Conservation (phyloP, 2,329 filamentous ascomycete genomes). For the Geosmithia putterillii region DNA sequence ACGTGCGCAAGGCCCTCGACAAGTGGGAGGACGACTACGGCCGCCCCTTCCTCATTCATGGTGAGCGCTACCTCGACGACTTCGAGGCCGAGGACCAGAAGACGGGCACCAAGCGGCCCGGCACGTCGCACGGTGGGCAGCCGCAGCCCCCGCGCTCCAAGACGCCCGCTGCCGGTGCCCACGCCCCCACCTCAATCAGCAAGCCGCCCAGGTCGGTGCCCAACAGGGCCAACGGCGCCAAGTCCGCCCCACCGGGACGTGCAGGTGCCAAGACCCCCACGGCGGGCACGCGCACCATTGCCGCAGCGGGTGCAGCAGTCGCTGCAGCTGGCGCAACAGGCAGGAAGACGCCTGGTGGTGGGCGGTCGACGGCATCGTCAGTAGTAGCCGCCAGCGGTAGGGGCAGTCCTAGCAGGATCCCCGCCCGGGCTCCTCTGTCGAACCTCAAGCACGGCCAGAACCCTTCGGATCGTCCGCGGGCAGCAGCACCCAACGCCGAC, state of each 20-base stretch:
- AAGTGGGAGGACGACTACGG: conserved; percentile 91
- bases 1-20: conserved; percentile 73
- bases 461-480: conserved; percentile 60
- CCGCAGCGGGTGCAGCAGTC: not conserved
- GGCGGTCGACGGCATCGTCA: conserved; percentile 2
- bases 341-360: conserved; percentile 10
- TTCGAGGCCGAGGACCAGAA: conserved; percentile 53
- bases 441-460: conserved; percentile 61
- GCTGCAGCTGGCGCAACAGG: conserved; percentile 13
- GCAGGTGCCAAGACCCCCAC: conserved; percentile 43
- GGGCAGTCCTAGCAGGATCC: conserved; percentile 41
- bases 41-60: conserved; percentile 83
- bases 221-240: conserved; percentile 13
- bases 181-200: conserved; percentile 31
- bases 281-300: conserved; percentile 11
- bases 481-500: conserved; percentile 69
- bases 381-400: conserved; percentile 10
- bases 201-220: conserved; percentile 22
- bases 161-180: conserved; percentile 49
- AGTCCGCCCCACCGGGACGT: conserved; percentile 19
- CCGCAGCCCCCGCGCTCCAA: conserved; percentile 45
- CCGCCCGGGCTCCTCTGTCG: conserved; percentile 56
- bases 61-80: conserved; percentile 79
- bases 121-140: conserved; percentile 1
- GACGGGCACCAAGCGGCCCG: conserved; percentile 40